A percentile compares a stretch with the other conserved stretches of the same genome.
Evolutionary conservation across 495 filamentous ascomycete species (phyloP).

Genomic region (Podospora australis): DNA sequence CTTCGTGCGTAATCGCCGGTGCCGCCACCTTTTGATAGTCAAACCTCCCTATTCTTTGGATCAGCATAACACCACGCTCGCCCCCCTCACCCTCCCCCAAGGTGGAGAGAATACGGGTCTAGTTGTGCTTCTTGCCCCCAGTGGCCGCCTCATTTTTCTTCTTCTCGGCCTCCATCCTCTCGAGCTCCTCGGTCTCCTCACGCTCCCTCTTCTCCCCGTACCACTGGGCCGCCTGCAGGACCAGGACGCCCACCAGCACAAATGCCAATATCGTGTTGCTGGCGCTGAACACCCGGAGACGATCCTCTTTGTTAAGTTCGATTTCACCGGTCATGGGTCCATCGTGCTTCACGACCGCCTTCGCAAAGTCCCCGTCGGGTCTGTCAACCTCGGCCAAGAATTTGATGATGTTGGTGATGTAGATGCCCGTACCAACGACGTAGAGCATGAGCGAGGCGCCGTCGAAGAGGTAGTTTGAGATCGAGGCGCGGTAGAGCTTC

Average conservation of each 20-base stretch:
- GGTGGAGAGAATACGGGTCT: no score
- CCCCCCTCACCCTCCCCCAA: no score
- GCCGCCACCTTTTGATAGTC: no score
- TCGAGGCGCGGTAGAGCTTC: conserved; percentile 86
- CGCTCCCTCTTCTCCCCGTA: conserved; percentile 91
- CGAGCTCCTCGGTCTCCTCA: conserved; percentile 32
- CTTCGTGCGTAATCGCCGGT: no score
- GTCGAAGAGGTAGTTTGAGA: conserved; percentile 95
- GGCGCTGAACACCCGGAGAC: conserved; percentile 81
- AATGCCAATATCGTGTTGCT: conserved; percentile 93
- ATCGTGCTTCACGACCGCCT: conserved; percentile 45
- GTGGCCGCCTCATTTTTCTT: no score
- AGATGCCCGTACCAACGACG: conserved; percentile 84
- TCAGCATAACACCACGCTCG: no score
- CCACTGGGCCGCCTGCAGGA: conserved; percentile 96
- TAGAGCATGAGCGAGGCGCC: conserved; percentile 87
- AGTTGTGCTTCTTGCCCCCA: no score
- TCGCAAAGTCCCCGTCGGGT: neutral
- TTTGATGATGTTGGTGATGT: conserved; percentile 85
- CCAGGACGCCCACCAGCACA: conserved; percentile 82
- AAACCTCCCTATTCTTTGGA: no score
- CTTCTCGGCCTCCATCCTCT: conserved; percentile 7
- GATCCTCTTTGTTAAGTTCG: conserved; percentile 69
- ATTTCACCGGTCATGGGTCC: conserved; percentile 37
- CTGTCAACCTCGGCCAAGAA: conserved; percentile 47